A percentile compares a stretch with the other conserved stretches of the same genome.
Evolutionary conservation across 2,329 filamentous ascomycete genomes (phyloP).

Genomic region (Aschersonia sp.): DNA sequence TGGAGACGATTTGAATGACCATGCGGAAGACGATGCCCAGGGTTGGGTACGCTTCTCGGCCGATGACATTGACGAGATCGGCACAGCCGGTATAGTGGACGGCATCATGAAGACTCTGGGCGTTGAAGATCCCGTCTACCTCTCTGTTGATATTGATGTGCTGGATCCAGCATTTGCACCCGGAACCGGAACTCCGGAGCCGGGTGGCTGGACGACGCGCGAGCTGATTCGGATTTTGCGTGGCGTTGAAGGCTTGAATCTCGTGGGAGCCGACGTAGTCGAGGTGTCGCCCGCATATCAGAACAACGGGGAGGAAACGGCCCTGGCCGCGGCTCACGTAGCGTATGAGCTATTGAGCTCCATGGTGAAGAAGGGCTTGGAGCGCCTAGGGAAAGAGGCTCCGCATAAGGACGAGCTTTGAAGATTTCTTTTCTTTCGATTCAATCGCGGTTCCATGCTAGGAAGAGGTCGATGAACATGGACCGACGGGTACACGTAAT

Average conservation of each 20-base stretch:
- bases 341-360: slow-evolving; percentile 75
- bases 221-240: slow-evolving; percentile 75
- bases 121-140: slow-evolving; percentile 63
- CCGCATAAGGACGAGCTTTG: slow-evolving; percentile 24
- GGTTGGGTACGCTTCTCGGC: slow-evolving; percentile 67
- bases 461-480: too few species aligned
- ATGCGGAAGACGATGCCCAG: slow-evolving; percentile 58
- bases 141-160: slow-evolving; percentile 72
- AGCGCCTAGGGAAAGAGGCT: slow-evolving; percentile 20
- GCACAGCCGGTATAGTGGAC: slow-evolving; percentile 53
- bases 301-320: slow-evolving; percentile 64
- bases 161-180: slow-evolving; percentile 56
- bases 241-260: slow-evolving; percentile 67
- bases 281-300: slow-evolving; percentile 77
- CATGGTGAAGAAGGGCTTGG: slow-evolving; percentile 43
- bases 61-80: slow-evolving; percentile 78
- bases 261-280: slow-evolving; percentile 82
- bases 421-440: neutral
- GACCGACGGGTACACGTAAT: too few species aligned
- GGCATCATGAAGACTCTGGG: slow-evolving; percentile 60
- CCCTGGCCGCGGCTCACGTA: slow-evolving; percentile 69
- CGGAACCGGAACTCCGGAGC: slow-evolving; percentile 77
- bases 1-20: slow-evolving; percentile 49
- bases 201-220: slow-evolving; percentile 79
- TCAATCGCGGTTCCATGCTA: too few species aligned